A percentile compares a stretch with the other conserved stretches of the same genome.
phyloP scores from a whole-genome alignment of 2,329 filamentous ascomycete species.

The Ustulina deusta region DNA sequence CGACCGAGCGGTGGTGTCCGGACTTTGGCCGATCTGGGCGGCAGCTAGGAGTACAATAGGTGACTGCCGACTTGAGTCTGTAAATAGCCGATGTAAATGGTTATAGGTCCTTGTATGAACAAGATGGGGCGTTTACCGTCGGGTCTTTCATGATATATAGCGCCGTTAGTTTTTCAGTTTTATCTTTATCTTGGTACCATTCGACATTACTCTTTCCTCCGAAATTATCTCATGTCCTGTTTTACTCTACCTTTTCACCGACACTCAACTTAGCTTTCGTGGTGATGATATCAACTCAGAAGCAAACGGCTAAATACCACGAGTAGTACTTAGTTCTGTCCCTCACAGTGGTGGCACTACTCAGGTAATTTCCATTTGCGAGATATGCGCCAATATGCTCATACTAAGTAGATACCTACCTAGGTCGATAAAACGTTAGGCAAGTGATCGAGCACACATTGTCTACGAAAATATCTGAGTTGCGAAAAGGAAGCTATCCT shows the following conservation, averaged over 20 bases:
- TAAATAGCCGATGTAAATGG: background rate
- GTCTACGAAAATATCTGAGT: no score
- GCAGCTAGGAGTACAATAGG: slow-evolving; percentile 37
- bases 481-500: no score
- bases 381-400: no score
- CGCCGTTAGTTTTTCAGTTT: background rate
- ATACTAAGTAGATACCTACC: no score
- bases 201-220: background rate
- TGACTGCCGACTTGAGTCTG: background rate
- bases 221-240: no score
- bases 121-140: slow-evolving; percentile 11
- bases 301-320: no score
- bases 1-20: slow-evolving; percentile 51
- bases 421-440: no score
- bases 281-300: no score
- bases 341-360: no score
- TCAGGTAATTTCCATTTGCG: no score
- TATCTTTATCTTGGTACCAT: background rate
- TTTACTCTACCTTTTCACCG: background rate
- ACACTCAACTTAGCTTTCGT: background rate
- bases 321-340: no score
- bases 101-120: slow-evolving; percentile 25
- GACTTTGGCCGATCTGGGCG: slow-evolving; percentile 66
- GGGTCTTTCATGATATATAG: slow-evolving; percentile 9
- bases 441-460: no score